Evolutionary conservation across 2,329 filamentous ascomycete genomes (phyloP).

Genomic region (Bipolaris victoriae): DNA sequence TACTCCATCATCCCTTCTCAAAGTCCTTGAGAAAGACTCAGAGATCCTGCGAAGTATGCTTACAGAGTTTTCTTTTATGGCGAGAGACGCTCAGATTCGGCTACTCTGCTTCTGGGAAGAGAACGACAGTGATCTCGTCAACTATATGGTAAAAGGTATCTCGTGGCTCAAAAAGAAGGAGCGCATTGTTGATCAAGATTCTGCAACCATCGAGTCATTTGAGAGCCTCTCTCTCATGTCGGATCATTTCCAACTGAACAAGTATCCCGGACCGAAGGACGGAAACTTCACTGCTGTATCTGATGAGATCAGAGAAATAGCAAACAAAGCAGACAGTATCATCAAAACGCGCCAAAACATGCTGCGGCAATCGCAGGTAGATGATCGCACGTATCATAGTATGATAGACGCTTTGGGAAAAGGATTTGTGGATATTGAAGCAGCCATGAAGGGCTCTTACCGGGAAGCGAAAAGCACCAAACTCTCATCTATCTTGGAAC

Average conservation of each 20-base stretch:
- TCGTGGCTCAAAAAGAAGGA: slow-evolving; percentile 27
- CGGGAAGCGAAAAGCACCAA: slow-evolving; percentile 17
- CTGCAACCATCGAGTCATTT: slow-evolving; percentile 33
- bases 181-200: slow-evolving; percentile 37
- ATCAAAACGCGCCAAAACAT: slow-evolving; percentile 30
- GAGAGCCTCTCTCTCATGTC: slow-evolving; percentile 28
- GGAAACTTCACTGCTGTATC: slow-evolving; percentile 34
- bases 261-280: slow-evolving; percentile 37
- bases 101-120: slow-evolving; percentile 33
- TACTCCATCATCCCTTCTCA: slow-evolving; percentile 19
- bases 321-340: slow-evolving; percentile 27
- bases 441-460: slow-evolving; percentile 20
- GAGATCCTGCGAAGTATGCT: slow-evolving; percentile 21
- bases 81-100: slow-evolving; percentile 26
- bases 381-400: slow-evolving; percentile 24
- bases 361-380: slow-evolving; percentile 24
- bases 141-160: slow-evolving; percentile 17
- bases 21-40: slow-evolving; percentile 29
- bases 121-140: slow-evolving; percentile 26
- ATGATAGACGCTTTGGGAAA: slow-evolving; percentile 26
- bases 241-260: slow-evolving; percentile 42
- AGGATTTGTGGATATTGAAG: slow-evolving; percentile 28
- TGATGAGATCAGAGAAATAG: slow-evolving; percentile 31
- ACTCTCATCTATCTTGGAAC: slow-evolving; percentile 22
- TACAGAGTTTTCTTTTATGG: slow-evolving; percentile 25